phyloP scores from a whole-genome alignment of 352 stramenopile genomes.

The Hyaloperonospora brassicae region DNA sequence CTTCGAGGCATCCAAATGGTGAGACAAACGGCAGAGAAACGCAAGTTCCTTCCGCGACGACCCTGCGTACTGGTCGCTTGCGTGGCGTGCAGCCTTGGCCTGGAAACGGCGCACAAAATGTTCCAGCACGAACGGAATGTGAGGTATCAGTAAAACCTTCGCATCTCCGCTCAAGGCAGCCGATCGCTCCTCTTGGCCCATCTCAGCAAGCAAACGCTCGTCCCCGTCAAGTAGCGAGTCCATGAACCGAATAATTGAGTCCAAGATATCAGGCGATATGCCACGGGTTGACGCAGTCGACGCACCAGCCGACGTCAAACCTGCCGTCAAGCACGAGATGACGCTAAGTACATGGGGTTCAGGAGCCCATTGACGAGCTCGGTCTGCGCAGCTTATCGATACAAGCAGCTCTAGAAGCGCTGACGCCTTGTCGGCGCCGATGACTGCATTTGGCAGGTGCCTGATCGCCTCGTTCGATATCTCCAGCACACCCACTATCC shows the following conservation, averaged over 20 bases:
- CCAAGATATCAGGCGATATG: constrained; percentile 60
- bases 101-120: constrained; percentile 81
- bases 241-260: constrained; percentile 69
- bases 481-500: constrained; percentile 42
- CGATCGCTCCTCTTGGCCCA: constrained; percentile 19
- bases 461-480: constrained; percentile 48
- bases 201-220: constrained; percentile 23
- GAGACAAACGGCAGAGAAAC: constrained; percentile 71
- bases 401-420: constrained; percentile 73
- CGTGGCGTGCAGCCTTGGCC: constrained; percentile 68
- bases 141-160: constrained; percentile 39
- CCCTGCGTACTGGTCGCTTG: constrained; percentile 61
- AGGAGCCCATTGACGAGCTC: constrained; percentile 33
- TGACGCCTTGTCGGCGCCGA: constrained; percentile 69
- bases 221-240: constrained; percentile 71
- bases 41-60: constrained; percentile 76
- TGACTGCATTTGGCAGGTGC: constrained; percentile 59
- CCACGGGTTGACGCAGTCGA: constrained; percentile 29
- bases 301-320: constrained; percentile 27
- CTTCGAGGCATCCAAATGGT: constrained; percentile 43
- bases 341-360: constrained; percentile 37
- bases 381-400: constrained; percentile 39
- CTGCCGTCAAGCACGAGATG: constrained; percentile 59
- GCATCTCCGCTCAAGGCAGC: constrained; percentile 5
- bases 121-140: constrained; percentile 70